Base-by-base conservation (phyloP, 2,329 filamentous ascomycete species). In the Pleurostoma richardsiae region DNA sequence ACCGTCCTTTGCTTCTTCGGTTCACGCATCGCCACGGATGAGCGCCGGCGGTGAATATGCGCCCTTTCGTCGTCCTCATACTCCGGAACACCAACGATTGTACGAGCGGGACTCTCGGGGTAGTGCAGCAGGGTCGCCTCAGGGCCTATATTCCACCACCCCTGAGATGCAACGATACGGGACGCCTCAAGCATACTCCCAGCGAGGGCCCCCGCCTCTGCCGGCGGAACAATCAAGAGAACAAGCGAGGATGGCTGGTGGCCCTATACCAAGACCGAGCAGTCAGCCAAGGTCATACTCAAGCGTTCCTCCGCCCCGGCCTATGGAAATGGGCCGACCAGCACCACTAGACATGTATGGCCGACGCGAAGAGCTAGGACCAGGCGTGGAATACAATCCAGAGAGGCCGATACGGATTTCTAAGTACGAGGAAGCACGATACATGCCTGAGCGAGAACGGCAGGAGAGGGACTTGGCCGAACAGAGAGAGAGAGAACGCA, bases 51-150 rank as follows among this genome's bases (percentile, higher is more conserved):
- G 79, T 50, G 83, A 87, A 19, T 85, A 86, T 50, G 70, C 69
- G 44, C 73, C 77, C 4, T 85, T 79, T 61, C 76, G 84, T 51
- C 75, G 85, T 50, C 86, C 86, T 3, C 82, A 87, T 48, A 90
- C 86, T 0, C 86, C 86, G n/a, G 86, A 90, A 40, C 82, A 83
- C 50, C 71, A 76, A 41, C 74, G 79, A 56, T 68, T 70, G 46
- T 80, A 81, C 66, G 72, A 82, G 46, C 56, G 69, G 54, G 62
- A 66, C 55, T 60, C 59, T 52, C 49, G 54, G 8, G 61, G 66
- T 28, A 65, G 66, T 51, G 59, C 68, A 3, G 71, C 69, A 11
- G 71, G 69, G 4, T 79, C 78, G 10, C 76, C 76, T 5, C 68
- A 75, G 54, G 68, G 67, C 45, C 62, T 70, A 38, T 79, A 78